Evolutionary conservation across 495 filamentous ascomycete genomes (phyloP).

Genomic region (Neurospora sp.): DNA sequence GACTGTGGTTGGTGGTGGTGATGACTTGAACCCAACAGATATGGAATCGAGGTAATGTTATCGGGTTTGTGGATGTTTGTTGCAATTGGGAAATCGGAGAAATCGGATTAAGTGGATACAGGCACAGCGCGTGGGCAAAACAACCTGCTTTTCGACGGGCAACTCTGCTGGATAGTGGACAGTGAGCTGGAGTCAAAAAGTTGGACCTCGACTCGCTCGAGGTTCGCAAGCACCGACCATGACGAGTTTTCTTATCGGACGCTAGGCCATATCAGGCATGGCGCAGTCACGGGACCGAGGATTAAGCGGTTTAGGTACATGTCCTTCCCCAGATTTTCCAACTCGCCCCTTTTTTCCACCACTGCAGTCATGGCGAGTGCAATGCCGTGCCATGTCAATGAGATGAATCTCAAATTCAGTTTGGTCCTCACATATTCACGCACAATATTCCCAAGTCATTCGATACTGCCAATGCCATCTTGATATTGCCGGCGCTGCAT

Average conservation of each 20-base stretch:
- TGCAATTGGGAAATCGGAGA: not conserved
- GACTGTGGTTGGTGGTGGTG: not conserved
- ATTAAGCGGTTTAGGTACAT: not conserved
- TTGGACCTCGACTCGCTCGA: not conserved
- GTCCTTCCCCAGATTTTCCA: not conserved
- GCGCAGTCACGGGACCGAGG: not conserved
- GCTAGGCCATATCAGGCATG: not conserved
- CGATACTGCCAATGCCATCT: not conserved
- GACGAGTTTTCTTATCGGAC: constrained; percentile 10
- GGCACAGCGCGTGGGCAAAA: not conserved
- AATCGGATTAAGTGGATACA: not conserved
- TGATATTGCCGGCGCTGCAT: not conserved
- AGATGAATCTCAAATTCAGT: not conserved
- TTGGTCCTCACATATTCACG: not conserved
- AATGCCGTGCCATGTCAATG: not conserved
- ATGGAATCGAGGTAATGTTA: not conserved
- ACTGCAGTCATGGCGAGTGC: not conserved
- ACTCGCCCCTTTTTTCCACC: not conserved
- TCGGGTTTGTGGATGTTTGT: not conserved
- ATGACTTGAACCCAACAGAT: not conserved
- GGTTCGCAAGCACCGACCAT: constrained; percentile 3
- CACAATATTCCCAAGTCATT: not conserved
- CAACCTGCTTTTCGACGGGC: not conserved
- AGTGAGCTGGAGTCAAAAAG: not conserved
- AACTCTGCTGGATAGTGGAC: not conserved